These are phyloP conservation scores for Podaxis pistillaris DNA, from an alignment of 768 basidiomycete genomes.

Conservation along the genomic window DNA sequence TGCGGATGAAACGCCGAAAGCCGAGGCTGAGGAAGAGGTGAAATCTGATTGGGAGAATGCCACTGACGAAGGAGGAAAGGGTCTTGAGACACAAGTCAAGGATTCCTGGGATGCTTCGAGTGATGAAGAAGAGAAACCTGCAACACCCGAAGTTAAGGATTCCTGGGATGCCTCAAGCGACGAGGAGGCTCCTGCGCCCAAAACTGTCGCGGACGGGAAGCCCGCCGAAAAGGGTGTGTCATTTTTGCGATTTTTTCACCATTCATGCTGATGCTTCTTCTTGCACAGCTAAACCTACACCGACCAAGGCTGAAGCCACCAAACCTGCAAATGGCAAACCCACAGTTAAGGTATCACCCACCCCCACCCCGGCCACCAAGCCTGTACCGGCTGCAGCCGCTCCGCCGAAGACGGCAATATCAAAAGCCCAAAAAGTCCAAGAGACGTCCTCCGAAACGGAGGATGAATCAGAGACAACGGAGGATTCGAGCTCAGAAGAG, in stretches of 20 bases:
- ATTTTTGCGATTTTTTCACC: background rate
- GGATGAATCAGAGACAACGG: constrained; percentile 41
- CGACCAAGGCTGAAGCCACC: constrained; percentile 19
- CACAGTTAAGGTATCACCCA: constrained; percentile 21
- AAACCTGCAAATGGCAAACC: constrained; percentile 22
- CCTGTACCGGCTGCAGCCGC: constrained; percentile 26
- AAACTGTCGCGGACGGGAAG: constrained; percentile 15
- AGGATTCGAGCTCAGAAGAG: constrained; percentile 41
- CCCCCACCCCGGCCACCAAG: constrained; percentile 12
- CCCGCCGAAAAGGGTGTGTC: constrained; percentile 12
- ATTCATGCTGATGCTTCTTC: background rate
- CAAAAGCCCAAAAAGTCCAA: background rate
- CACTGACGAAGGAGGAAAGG: constrained; percentile 50
- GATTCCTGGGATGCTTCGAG: constrained; percentile 52
- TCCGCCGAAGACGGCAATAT: constrained; percentile 14
- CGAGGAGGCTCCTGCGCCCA: constrained; percentile 31
- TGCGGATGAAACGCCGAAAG: constrained; percentile 26
- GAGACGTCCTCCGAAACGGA: constrained; percentile 34
- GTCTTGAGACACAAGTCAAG: constrained; percentile 31
- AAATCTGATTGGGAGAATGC: constrained; percentile 68
- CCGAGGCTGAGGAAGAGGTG: constrained; percentile 26
- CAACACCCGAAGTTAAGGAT: constrained; percentile 35
- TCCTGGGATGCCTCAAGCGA: constrained; percentile 53
- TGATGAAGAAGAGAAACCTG: constrained; percentile 36
- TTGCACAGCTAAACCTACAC: constrained; percentile 5